These are phyloP conservation scores for Aspergillus ruber DNA, from an alignment of 2,329 filamentous ascomycete species.

Conservation along the genomic window DNA sequence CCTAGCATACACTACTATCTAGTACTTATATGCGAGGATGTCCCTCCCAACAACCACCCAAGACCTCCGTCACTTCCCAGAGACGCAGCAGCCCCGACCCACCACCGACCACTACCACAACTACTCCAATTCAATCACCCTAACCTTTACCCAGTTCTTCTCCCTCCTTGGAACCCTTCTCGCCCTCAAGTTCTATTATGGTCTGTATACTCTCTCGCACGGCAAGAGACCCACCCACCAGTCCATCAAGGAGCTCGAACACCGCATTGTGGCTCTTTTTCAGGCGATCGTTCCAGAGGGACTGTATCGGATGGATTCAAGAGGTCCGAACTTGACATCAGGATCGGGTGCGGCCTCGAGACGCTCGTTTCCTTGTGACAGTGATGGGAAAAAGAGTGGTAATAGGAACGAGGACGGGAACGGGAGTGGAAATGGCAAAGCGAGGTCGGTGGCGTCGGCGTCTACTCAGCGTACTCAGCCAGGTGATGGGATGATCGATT, in stretches of 20 bases:
- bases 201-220: background rate
- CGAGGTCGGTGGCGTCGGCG: too few relatives aligned
- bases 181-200: background rate
- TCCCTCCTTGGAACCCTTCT: background rate
- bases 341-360: too few relatives aligned
- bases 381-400: too few relatives aligned
- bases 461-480: too few relatives aligned
- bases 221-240: constrained; percentile 4
- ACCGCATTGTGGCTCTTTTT: constrained; percentile 15
- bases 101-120: background rate
- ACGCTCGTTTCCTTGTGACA: too few relatives aligned
- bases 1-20: background rate
- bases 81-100: background rate
- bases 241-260: constrained; percentile 18
- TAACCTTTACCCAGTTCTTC: background rate
- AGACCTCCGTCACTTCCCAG: background rate
- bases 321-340: background rate
- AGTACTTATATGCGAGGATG: background rate
- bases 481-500: background rate
- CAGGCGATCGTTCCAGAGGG: constrained; percentile 10
- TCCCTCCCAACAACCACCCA: constrained; percentile 5
- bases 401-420: too few relatives aligned
- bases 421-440: too few relatives aligned
- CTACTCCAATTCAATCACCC: background rate
- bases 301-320: background rate